Base-by-base conservation (phyloP, 768 basidiomycete species). In the Daedalea quercina region DNA sequence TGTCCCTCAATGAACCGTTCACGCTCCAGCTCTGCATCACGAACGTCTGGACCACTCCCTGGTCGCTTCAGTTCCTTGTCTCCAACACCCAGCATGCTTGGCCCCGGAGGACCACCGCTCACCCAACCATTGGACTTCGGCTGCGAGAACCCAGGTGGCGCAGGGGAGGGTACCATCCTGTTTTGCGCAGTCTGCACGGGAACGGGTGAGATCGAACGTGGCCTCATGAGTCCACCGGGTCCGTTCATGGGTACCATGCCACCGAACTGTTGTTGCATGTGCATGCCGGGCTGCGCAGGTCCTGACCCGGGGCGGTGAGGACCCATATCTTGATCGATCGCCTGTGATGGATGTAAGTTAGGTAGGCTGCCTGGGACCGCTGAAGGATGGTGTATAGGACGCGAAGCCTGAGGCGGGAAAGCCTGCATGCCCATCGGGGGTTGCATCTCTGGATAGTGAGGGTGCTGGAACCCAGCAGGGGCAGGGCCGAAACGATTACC, bases 131-230 rank as follows among this genome's bases (percentile, higher is more conserved):
- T 59, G 0, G 55, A 37, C 41, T 58, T 60, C 2, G 57, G n/a
- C 0, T 58, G 52, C 25, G 46, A 8, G 19, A 55, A 50, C 9
- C 58, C 54, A 1, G 57, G 54, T 15, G 62, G 57, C 6, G 56
- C 41, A 9, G 55, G 52, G 1, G 54, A 46, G 11, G 50, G 57
- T 25, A 58, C 55, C 42, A 58, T 37, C 3, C 51, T 40, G 3
- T 47, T 47, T 8, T 54, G 55, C 2, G 55, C 37, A 8, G 51
- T 37, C 34, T 59, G 60, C 15, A 59, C 53, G 11, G 60, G 60
- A 0, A 65, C 61, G 1, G 64, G 65, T n/a, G 65, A 66, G 17
- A 63, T 64, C 3, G 65, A 66, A 6, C 65, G 61, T 40, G 37
- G 37, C 37, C 63, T 49, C 57, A 59, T 60, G 13, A 62, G 51